Base-by-base conservation (phyloP, 306 rosid genomes). In the Dryas alaskensis region DNA sequence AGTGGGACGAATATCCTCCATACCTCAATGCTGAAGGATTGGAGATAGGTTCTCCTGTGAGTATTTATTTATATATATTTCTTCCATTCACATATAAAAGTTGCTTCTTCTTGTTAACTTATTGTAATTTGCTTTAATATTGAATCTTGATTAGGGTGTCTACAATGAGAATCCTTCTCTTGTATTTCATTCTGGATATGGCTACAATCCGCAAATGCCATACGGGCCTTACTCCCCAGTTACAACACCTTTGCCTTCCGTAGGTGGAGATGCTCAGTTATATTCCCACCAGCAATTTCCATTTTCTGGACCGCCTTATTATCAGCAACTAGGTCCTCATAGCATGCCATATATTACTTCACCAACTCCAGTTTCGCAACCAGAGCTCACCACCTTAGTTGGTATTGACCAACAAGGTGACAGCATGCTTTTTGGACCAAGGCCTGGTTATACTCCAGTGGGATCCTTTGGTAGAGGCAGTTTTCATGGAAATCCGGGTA, bases 211-310 rank as follows among this genome's bases (percentile, higher is more conserved):
- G 0, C 97, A 89, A 86, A 86, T 91, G 88, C 94, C 97, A 17
- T 91, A 87, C 17, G 97, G 94, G 40, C 94, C 97, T 51, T 91
- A 89, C 84, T 91, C 97, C 62, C 94, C 97, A 0, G 94, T 91
- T 76, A 89, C 94, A 72, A 84, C 97, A 52, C 92, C 94, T 60
- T 79, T 91, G 88, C 97, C 94, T 16, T 84, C 97, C 42, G 88
- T 84, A 63, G 94, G 90, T 19, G 92, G 89, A 79, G 94, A 89
- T 68, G 82, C 87, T 54, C 97, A 91, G 55, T 61, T 91, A 74
- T 91, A 91, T 82, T 84, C 97, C 43, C 78, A 87, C 57, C 97
- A 91, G 81, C 97, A 90, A 75, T 91, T 79, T 86, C 86, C 90
- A 22, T 91, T 77, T 86, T 81, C 94, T 0, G 92, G 96, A 31